Percentiles rank a stretch among this genome's conserved stretches.
Evolutionary conservation across 2,329 filamentous ascomycete genomes (phyloP).

Genomic region (Paracorniculantispora psalliotae): DNA sequence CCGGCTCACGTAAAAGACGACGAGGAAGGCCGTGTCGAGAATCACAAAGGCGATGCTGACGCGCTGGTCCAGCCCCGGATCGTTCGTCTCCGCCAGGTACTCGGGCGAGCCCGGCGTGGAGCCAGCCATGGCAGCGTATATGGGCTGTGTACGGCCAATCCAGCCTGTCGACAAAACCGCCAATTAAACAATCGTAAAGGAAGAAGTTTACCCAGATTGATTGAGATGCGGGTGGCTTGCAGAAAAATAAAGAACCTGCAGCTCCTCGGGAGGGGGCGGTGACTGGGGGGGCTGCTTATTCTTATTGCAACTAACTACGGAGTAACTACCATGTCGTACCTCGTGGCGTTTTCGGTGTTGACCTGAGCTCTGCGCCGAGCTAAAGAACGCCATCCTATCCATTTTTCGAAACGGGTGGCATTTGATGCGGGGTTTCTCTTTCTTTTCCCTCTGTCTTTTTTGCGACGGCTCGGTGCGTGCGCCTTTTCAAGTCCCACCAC

Average conservation of each 20-base stretch:
- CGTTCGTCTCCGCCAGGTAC: constrained; percentile 11
- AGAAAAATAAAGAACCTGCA: background rate
- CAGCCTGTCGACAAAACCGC: background rate
- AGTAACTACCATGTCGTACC: no score
- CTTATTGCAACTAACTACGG: background rate
- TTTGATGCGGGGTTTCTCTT: no score
- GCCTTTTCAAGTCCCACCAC: background rate
- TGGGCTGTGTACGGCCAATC: background rate
- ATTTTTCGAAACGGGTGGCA: no score
- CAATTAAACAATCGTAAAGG: background rate
- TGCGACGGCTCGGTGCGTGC: no score
- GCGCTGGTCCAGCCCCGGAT: constrained; percentile 15
- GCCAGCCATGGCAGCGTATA: constrained; percentile 7
- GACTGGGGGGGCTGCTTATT: background rate
- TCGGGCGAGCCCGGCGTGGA: constrained; percentile 7
- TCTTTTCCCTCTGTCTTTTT: no score
- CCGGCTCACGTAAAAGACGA: constrained; percentile 14
- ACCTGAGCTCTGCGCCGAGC: no score
- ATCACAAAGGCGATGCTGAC: constrained; percentile 15
- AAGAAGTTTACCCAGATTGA: no score
- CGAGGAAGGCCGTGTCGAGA: constrained; percentile 13
- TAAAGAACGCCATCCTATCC: no score
- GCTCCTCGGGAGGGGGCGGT: no score
- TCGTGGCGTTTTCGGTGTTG: no score
- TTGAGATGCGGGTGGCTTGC: no score